Percentiles rank a stretch among this genome's conserved stretches.
Evolutionary conservation across 352 stramenopile species (phyloP).

Genomic region (Thraustochytrium sp.): DNA sequence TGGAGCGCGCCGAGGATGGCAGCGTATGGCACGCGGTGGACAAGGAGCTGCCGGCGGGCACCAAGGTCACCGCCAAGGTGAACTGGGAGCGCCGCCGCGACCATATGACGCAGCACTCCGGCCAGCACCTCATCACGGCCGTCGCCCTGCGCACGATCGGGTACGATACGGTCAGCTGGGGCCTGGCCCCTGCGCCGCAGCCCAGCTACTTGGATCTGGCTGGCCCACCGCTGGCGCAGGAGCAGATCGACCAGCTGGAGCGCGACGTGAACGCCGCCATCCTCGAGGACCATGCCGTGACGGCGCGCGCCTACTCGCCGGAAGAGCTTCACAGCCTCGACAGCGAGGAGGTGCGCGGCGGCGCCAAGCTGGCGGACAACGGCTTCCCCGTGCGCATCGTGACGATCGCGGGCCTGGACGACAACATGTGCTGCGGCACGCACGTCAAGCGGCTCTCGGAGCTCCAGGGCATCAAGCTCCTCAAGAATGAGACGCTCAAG

Average conservation of each 20-base stretch:
- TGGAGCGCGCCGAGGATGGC: slow-evolving; percentile 48
- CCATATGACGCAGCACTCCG: slow-evolving; percentile 81
- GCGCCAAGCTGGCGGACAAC: background rate
- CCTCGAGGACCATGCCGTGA: slow-evolving; percentile 58
- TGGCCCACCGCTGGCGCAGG: slow-evolving; percentile 56
- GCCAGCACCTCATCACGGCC: slow-evolving; percentile 75
- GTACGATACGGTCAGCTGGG: slow-evolving; percentile 71
- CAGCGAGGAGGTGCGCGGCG: background rate
- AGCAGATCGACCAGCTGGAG: slow-evolving; percentile 57
- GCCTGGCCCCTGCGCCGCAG: slow-evolving; percentile 60
- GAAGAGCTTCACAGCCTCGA: slow-evolving; percentile 58
- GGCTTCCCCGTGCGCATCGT: slow-evolving; percentile 64
- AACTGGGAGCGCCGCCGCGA: slow-evolving; percentile 71
- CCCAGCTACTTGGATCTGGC: slow-evolving; percentile 62
- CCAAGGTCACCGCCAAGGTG: slow-evolving; percentile 59
- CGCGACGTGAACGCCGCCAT: slow-evolving; percentile 68
- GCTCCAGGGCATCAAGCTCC: slow-evolving; percentile 64
- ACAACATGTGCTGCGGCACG: slow-evolving; percentile 77
- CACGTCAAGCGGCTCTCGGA: slow-evolving; percentile 68
- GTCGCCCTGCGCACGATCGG: slow-evolving; percentile 63
- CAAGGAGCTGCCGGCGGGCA: slow-evolving; percentile 46
- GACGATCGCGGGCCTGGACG: slow-evolving; percentile 69
- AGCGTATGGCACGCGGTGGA: slow-evolving; percentile 27
- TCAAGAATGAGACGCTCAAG: slow-evolving; percentile 58
- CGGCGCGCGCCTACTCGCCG: slow-evolving; percentile 57